Evolutionary conservation across 345 rosid genomes (phyloP), one percentile per base, ranked within the genome.

Genomic region (Kandelia obovata): DNA sequence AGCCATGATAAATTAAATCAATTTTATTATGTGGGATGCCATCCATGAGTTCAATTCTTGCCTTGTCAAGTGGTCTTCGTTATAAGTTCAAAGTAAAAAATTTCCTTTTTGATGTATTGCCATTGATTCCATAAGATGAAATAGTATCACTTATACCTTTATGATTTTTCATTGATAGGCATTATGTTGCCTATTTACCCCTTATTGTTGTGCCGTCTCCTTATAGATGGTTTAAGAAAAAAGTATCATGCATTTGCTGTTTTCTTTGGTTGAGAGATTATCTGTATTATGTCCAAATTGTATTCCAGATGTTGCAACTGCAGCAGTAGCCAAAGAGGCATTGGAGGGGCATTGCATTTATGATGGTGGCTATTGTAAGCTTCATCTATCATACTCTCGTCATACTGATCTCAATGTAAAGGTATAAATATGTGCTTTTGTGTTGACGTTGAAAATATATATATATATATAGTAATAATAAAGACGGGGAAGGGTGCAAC

Each of bases 321-420:
- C 97, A 60, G 79, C 87, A 62, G 81, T 87, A 70, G 95, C 96
- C 67, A 94, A 94, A 78, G 96, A 88, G 75, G 85, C 99, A 70
- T 70, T 95, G 67, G 97, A 95, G 85, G 99, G 96, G 77, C 97
- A 91, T 75, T 87, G 97, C 96, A 95, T 95, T 78, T 92, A 92
- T 90, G 97, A 95, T 86, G 97, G 96, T 87, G 97, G 97, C 90
- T 92, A 92, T 81, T 95, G 96, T 92, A 92, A 95, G 97, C 97
- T 95, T 95, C 97, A 91, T 90, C 97, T 94, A 91, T 82, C 96
- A 89, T 91, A 94, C 90, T 91, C 99, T 92, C 96, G 97, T 95
- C 99, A 95, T 95, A 92, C 97, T 95, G 99, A 95, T 92, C 99
- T 95, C 89, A 95, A 92, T 92, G 91, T 95, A 67, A 95, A 95